phyloP scores from a whole-genome alignment of 371 early-diverging fungal genomes.

The Rhizomucor pusillus region DNA sequence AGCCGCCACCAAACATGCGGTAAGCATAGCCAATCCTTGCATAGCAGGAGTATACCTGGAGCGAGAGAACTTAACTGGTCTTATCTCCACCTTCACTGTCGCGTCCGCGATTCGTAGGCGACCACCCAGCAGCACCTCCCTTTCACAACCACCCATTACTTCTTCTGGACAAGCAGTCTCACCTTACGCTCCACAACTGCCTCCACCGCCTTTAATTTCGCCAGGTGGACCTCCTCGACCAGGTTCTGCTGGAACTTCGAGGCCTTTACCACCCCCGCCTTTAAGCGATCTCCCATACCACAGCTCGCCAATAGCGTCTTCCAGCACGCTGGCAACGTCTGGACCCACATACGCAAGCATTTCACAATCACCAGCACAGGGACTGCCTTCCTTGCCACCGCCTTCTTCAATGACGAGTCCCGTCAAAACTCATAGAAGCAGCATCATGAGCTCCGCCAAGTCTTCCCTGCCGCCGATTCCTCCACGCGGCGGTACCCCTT shows the following conservation, averaged over 20 bases:
- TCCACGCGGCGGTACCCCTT: slow-evolving; percentile 4
- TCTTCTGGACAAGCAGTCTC: slow-evolving; percentile 6
- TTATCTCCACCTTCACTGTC: not conserved
- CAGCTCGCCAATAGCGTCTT: slow-evolving; percentile 9
- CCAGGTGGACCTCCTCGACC: slow-evolving; percentile 8
- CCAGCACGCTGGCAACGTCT: slow-evolving; percentile 4
- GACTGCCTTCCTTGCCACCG: slow-evolving; percentile 8
- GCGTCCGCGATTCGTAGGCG: slow-evolving; percentile 1
- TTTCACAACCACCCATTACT: slow-evolving; percentile 7
- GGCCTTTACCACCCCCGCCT: slow-evolving; percentile 6
- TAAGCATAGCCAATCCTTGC: not conserved
- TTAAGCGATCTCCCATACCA: slow-evolving; percentile 9
- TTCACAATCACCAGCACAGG: slow-evolving; percentile 3
- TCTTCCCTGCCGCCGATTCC: slow-evolving; percentile 11
- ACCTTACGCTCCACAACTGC: slow-evolving; percentile 9
- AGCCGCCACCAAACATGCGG: slow-evolving; percentile 15
- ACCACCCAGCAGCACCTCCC: slow-evolving; percentile 8
- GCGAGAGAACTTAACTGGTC: no score
- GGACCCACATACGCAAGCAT: slow-evolving; percentile 6
- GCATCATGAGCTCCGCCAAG: slow-evolving; percentile 1
- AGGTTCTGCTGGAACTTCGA: slow-evolving; percentile 5
- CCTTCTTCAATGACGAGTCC: slow-evolving; percentile 4
- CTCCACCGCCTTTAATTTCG: slow-evolving; percentile 8
- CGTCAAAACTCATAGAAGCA: not conserved
- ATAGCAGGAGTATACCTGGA: not conserved